phyloP scores from a whole-genome alignment of 257 asterid genomes.

The Echium plantagineum region DNA sequence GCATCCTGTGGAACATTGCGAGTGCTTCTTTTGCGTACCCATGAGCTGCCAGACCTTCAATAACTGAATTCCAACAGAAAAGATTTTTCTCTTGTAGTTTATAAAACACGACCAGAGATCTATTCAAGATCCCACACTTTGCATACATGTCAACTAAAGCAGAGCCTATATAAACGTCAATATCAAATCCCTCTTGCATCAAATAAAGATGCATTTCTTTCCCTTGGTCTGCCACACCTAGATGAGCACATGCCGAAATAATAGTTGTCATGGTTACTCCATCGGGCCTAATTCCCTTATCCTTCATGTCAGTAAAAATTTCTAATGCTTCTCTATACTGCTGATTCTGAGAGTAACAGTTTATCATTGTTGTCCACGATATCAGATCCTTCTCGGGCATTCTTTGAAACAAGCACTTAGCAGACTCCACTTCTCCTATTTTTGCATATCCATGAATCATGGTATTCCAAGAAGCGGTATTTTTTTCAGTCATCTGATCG shows the following conservation, averaged over 20 bases:
- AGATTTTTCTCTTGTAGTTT: slow-evolving; percentile 49
- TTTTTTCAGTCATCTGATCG: slow-evolving; percentile 49
- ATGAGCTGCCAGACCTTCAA: slow-evolving; percentile 60
- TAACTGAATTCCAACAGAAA: slow-evolving; percentile 59
- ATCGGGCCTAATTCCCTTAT: slow-evolving; percentile 42
- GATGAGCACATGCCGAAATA: slow-evolving; percentile 83
- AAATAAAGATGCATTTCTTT: slow-evolving; percentile 53
- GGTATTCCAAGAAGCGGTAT: slow-evolving; percentile 54
- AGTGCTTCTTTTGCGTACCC: slow-evolving; percentile 53
- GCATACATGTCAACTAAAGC: slow-evolving; percentile 66
- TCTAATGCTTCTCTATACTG: slow-evolving; percentile 40
- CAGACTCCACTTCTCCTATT: slow-evolving; percentile 56
- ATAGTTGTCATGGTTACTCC: slow-evolving; percentile 70
- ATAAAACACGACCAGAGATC: slow-evolving; percentile 43
- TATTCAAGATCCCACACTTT: slow-evolving; percentile 56
- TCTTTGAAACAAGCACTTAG: slow-evolving; percentile 37
- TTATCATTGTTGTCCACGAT: slow-evolving; percentile 90
- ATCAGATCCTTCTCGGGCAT: slow-evolving; percentile 59
- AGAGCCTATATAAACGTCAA: slow-evolving; percentile 51
- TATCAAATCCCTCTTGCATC: slow-evolving; percentile 19
- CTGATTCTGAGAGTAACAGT: slow-evolving; percentile 45
- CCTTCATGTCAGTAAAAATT: slow-evolving; percentile 49
- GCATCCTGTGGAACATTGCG: slow-evolving; percentile 37
- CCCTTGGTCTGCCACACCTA: slow-evolving; percentile 56
- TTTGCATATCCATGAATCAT: slow-evolving; percentile 55